Percentiles rank a stretch among this genome's conserved stretches.
Evolutionary conservation across 352 stramenopile genomes (phyloP).

Genomic region (Phytophthora pisi): DNA sequence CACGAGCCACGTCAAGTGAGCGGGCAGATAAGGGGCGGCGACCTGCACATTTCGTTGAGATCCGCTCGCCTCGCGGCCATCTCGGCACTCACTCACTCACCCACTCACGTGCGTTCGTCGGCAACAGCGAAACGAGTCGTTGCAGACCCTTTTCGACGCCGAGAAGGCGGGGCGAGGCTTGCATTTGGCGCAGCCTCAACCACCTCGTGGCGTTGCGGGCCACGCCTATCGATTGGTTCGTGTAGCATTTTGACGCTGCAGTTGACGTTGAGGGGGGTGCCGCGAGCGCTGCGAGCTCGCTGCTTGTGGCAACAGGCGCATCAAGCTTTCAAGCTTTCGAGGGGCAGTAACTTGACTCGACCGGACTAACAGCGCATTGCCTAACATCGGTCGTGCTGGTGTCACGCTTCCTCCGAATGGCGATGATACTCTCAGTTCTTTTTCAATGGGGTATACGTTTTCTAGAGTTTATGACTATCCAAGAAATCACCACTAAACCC

Average conservation of each 20-base stretch:
- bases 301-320: neutral
- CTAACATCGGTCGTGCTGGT: neutral
- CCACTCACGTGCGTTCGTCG: neutral
- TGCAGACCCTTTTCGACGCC: constrained; percentile 18
- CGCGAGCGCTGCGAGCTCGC: neutral
- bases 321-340: constrained; percentile 10
- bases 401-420: neutral
- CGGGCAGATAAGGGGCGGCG: constrained; percentile 16
- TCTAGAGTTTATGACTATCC: neutral
- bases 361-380: neutral
- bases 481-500: neutral
- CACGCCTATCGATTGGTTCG: constrained; percentile 2
- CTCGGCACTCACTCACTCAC: constrained; percentile 1
- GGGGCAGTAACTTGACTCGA: constrained; percentile 11
- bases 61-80: neutral
- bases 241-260: neutral
- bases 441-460: neutral
- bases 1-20: constrained; percentile 22
- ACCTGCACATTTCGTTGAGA: neutral
- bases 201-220: constrained; percentile 8
- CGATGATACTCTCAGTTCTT: neutral
- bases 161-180: constrained; percentile 2
- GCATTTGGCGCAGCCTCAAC: constrained; percentile 11
- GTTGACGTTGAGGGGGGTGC: neutral
- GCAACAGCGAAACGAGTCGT: constrained; percentile 23